These are phyloP conservation scores for Yarrowia galli DNA, from an alignment of 1,139 yeast genomes.

Conservation along the genomic window DNA sequence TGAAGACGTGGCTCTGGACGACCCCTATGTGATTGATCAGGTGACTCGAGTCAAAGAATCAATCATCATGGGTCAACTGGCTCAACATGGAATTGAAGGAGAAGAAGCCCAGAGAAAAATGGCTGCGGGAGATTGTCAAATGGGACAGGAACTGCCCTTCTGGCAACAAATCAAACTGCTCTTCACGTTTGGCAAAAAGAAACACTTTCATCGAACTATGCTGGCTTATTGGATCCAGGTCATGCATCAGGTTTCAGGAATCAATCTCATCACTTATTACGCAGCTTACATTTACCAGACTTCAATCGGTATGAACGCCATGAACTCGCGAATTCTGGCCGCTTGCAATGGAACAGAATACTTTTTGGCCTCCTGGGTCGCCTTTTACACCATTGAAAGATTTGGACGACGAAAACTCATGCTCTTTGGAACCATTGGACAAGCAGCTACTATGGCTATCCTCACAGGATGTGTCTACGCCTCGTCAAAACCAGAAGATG, in stretches of 20 bases:
- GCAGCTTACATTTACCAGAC: conserved; percentile 56
- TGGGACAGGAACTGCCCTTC: conserved; percentile 28
- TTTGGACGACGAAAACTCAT: conserved; percentile 67
- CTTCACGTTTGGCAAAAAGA: conserved; percentile 61
- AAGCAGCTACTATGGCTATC: conserved; percentile 44
- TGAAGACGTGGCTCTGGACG: conserved; percentile 51
- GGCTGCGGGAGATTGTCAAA: conserved; percentile 29
- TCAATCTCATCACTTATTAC: conserved; percentile 63
- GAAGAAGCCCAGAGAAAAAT: conserved; percentile 42
- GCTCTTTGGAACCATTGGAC: conserved; percentile 53
- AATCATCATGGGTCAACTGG: conserved; percentile 42
- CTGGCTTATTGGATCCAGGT: conserved; percentile 66
- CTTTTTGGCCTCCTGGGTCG: conserved; percentile 64
- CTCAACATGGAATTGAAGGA: conserved; percentile 40
- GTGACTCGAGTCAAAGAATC: conserved; percentile 44
- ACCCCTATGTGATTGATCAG: conserved; percentile 42
- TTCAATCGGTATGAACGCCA: conserved; percentile 55
- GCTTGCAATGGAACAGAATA: conserved; percentile 58
- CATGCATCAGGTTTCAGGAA: conserved; percentile 67
- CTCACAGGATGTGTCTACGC: conserved; percentile 45
- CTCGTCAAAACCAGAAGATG: conserved; percentile 37
- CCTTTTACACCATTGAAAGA: conserved; percentile 59
- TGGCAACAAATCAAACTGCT: conserved; percentile 54
- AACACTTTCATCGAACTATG: conserved; percentile 50
- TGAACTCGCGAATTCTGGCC: conserved; percentile 54